Percentiles rank a stretch among this genome's conserved stretches.
phyloP scores from a whole-genome alignment of 2,329 filamentous ascomycete species.

The Claviceps sp. region DNA sequence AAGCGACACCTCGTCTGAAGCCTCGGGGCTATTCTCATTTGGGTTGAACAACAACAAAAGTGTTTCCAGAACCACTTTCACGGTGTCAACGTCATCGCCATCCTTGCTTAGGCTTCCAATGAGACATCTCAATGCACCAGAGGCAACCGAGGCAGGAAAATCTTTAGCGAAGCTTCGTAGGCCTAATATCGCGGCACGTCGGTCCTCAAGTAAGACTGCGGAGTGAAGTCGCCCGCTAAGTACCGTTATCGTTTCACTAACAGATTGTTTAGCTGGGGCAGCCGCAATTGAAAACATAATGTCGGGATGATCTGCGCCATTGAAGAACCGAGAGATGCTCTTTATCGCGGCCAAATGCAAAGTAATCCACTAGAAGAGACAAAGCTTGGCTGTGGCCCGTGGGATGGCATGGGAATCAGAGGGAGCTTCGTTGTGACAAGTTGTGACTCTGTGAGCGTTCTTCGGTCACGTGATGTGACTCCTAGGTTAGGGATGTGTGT shows the following conservation, averaged over 20 bases:
- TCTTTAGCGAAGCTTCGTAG: conserved; percentile 92
- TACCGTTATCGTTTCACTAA: conserved; percentile 83
- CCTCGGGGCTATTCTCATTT: conserved; percentile 65
- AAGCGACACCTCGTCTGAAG: conserved; percentile 86
- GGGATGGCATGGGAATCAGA: no score
- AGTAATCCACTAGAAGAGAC: no score
- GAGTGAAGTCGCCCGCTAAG: conserved; percentile 78
- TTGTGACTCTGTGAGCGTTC: no score
- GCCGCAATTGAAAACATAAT: conserved; percentile 51
- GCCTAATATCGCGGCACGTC: conserved; percentile 82
- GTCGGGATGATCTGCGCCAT: conserved; percentile 17
- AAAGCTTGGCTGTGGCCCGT: no score
- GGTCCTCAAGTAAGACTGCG: conserved; percentile 85
- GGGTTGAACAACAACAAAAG: conserved; percentile 80
- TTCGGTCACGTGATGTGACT: no score
- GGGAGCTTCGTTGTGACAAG: no score
- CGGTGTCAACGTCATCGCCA: conserved; percentile 87
- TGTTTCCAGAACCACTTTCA: conserved; percentile 90
- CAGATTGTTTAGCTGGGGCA: conserved; percentile 89
- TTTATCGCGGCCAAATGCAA: not conserved
- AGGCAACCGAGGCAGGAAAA: conserved; percentile 90
- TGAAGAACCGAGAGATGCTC: conserved; percentile 7
- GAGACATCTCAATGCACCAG: conserved; percentile 75
- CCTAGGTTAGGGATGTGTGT: no score
- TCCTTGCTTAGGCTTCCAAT: conserved; percentile 79